These are phyloP conservation scores for Phaeosphaeriaceae sp. DNA, from an alignment of 2,329 filamentous ascomycete species.

Conservation along the genomic window DNA sequence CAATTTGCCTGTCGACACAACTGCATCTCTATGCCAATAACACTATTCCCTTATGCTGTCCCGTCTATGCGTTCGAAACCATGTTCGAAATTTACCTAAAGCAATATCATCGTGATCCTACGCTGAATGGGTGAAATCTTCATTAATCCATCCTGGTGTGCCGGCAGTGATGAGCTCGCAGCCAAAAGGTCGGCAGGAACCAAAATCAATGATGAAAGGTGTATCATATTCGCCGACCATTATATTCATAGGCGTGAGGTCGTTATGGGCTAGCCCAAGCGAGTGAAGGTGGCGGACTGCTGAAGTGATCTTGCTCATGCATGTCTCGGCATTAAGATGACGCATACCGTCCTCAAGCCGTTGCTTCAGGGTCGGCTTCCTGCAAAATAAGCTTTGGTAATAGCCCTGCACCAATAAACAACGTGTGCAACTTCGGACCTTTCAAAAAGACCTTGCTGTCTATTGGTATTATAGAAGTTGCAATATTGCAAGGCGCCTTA, in stretches of 20 bases:
- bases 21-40: too few relatives aligned
- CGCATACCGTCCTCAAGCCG: constrained; percentile 6
- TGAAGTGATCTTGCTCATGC: constrained; percentile 13
- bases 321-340: constrained; percentile 6
- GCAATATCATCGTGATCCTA: constrained; percentile 16
- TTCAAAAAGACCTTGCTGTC: constrained; percentile 14
- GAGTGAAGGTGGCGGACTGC: constrained; percentile 20
- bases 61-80: constrained; percentile 8
- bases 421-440: constrained; percentile 16
- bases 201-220: constrained; percentile 48
- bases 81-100: constrained; percentile 14
- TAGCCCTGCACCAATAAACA: constrained; percentile 8
- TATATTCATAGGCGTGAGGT: constrained; percentile 46
- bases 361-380: constrained; percentile 6
- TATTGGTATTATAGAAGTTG: constrained; percentile 7
- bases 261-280: constrained; percentile 27
- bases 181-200: constrained; percentile 41
- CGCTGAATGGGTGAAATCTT: constrained; percentile 21
- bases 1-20: too few relatives aligned
- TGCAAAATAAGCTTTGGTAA: constrained; percentile 17
- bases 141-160: constrained; percentile 31
- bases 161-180: constrained; percentile 32
- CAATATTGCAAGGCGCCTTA: constrained; percentile 12
- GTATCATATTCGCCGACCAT: constrained; percentile 39
- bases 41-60: too few relatives aligned